Evolutionary conservation across 164 flowering plant species (phyloP).

Genomic region (grape (Vitis vinifera)): ASM3070453v1 NC_081821.1:5634501-5635000

Average conservation of each 20-base stretch:
- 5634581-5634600: conserved; percentile 17
- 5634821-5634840: no score
- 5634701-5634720: no score
- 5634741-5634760: not conserved
- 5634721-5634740: not conserved
- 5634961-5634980: no score
- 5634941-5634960: no score
- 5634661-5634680: not conserved
- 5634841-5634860: no score
- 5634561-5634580: conserved; percentile 29
- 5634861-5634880: no score
- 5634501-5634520: not conserved
- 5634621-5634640: conserved; percentile 17
- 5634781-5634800: not conserved
- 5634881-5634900: no score
- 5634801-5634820: no score
- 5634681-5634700: no score
- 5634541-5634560: conserved; percentile 10
- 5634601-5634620: conserved; percentile 29
- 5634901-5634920: no score
- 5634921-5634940: no score
- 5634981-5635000: no score
- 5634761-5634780: not conserved
- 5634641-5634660: conserved; percentile 4
- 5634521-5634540: not conserved